phyloP scores from a whole-genome alignment of 2,329 filamentous ascomycete genomes.

The Camptophora hylomeconis region DNA sequence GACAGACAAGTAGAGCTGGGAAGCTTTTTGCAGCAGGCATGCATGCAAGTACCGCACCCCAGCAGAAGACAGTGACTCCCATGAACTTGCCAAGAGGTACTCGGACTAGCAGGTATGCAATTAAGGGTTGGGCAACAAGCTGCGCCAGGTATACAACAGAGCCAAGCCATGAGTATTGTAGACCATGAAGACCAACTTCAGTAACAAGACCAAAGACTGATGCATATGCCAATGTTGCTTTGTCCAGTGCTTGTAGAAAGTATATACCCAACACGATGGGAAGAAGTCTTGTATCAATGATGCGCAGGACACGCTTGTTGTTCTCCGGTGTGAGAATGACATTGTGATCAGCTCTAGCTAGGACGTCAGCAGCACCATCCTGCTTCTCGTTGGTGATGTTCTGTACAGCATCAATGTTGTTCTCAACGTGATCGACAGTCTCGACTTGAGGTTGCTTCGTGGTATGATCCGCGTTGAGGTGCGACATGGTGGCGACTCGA shows the following conservation, averaged over 20 bases:
- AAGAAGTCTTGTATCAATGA: constrained; percentile 39
- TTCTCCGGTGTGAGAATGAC: constrained; percentile 39
- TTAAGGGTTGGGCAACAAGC: constrained; percentile 39
- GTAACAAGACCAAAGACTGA: constrained; percentile 51
- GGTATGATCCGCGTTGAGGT: too few species aligned
- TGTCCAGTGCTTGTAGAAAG: constrained; percentile 51
- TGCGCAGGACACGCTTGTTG: constrained; percentile 37
- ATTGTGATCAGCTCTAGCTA: constrained; percentile 32
- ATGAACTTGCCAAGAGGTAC: constrained; percentile 49
- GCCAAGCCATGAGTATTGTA: constrained; percentile 41
- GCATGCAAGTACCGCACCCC: constrained; percentile 37
- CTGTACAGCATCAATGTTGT: constrained; percentile 1
- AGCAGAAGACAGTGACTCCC: constrained; percentile 37
- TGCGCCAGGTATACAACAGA: constrained; percentile 43
- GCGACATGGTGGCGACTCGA: too few species aligned
- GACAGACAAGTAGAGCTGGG: constrained; percentile 34
- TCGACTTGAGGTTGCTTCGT: constrained; percentile 4
- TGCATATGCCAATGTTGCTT: constrained; percentile 47
- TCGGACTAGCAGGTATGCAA: constrained; percentile 44
- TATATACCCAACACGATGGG: constrained; percentile 48
- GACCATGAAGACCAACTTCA: constrained; percentile 42
- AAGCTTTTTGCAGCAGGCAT: constrained; percentile 43
- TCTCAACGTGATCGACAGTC: constrained; percentile 4
- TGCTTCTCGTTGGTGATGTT: constrained; percentile 13
- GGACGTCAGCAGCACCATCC: constrained; percentile 38